A percentile compares a stretch with the other conserved stretches of the same genome.
Evolutionary conservation across 164 flowering plant genomes (phyloP).

Genomic region (Vitis vinifera): ASM3070453v1 NC_081812.1:22927001-22927500

Average conservation of each 20-base stretch:
- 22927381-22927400: constrained; percentile 44
- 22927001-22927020: constrained; percentile 70
- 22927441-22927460: constrained; percentile 37
- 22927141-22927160: constrained; percentile 91
- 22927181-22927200: constrained; percentile 70
- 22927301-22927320: constrained; percentile 85
- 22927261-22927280: constrained; percentile 54
- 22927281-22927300: constrained; percentile 66
- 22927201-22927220: constrained; percentile 59
- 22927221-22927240: constrained; percentile 74
- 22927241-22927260: constrained; percentile 76
- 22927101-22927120: constrained; percentile 84
- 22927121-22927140: constrained; percentile 82
- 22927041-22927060: constrained; percentile 83
- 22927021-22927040: constrained; percentile 76
- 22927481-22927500: too few relatives aligned
- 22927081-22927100: constrained; percentile 77
- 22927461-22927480: too few relatives aligned
- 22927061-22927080: constrained; percentile 82
- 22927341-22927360: constrained; percentile 46
- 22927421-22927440: constrained; percentile 69
- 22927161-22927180: constrained; percentile 90
- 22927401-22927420: constrained; percentile 50
- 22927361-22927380: constrained; percentile 48
- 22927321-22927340: constrained; percentile 61